phyloP scores from a whole-genome alignment of 2,329 filamentous ascomycete genomes.

The Fonsecaea multimorphosa region DNA sequence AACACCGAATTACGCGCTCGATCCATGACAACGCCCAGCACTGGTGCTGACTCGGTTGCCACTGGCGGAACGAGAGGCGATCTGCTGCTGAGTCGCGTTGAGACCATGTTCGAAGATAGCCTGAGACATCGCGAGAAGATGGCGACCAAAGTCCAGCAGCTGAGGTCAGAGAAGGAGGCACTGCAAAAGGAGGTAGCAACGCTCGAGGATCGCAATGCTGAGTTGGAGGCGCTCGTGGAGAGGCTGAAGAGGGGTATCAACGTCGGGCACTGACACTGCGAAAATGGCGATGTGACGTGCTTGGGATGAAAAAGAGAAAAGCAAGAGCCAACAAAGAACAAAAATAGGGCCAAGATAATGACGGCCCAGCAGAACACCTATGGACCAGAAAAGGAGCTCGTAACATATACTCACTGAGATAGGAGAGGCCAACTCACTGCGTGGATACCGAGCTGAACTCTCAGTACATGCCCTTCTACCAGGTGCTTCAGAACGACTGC shows the following conservation, averaged over 20 bases:
- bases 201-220: conserved; percentile 49
- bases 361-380: not conserved
- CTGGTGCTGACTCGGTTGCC: not conserved
- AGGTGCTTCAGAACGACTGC: not conserved
- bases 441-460: not conserved
- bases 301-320: not conserved
- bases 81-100: conserved; percentile 43
- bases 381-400: not conserved
- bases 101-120: conserved; percentile 50
- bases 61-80: not conserved
- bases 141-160: conserved; percentile 46
- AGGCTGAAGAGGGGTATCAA: conserved; percentile 47
- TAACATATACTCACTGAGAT: not conserved
- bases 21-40: not conserved
- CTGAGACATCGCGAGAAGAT: conserved; percentile 47
- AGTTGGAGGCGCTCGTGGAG: conserved; percentile 53
- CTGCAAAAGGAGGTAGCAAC: conserved; percentile 48
- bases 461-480: not conserved
- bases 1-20: conserved; percentile 47
- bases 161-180: conserved; percentile 50
- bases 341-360: not conserved
- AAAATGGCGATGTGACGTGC: not conserved
- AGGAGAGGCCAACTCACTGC: not conserved
- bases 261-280: conserved; percentile 5
- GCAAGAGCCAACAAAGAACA: not conserved